Conservation (phyloP, 176 grass and related monocot species). For the Zea luxurians region DNA sequence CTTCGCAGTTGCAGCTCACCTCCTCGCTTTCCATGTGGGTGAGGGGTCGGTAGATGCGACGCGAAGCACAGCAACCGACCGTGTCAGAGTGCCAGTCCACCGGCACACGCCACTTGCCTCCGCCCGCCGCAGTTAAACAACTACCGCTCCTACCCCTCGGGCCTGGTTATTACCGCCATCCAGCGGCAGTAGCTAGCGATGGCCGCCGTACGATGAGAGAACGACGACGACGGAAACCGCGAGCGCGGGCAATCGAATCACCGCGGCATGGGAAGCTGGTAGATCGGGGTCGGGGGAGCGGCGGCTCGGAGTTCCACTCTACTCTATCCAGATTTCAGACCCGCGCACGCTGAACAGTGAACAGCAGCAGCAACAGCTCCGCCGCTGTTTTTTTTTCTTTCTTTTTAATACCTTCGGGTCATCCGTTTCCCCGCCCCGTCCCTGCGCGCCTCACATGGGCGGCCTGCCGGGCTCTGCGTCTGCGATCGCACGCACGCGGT, state of each 20-base stretch:
- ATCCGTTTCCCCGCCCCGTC: not conserved
- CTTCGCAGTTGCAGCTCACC: not conserved
- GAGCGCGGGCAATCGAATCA: not conserved
- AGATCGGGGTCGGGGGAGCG: not conserved
- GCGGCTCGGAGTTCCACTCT: not conserved
- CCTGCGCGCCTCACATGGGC: not conserved
- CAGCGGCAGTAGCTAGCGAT: too few species aligned
- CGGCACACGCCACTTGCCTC: conserved; percentile 8
- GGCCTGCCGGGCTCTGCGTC: too few species aligned
- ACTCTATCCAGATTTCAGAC: too few species aligned
- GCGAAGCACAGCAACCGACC: conserved; percentile 13
- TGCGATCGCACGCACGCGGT: conserved; percentile 1
- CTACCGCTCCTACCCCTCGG: too few species aligned
- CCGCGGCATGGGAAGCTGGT: not conserved
- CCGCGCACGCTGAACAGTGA: not conserved
- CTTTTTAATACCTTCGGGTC: not conserved
- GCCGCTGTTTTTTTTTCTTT: not conserved
- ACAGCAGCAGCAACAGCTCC: not conserved
- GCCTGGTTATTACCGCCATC: too few species aligned
- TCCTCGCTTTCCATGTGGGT: conserved; percentile 15
- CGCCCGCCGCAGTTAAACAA: not conserved
- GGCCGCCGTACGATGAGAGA: too few species aligned
- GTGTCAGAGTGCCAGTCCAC: not conserved
- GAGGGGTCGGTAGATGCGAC: conserved; percentile 7
- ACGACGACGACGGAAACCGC: not conserved